These are phyloP conservation scores for Penicillium sp. DNA, from an alignment of 2,329 filamentous ascomycete genomes.

Conservation along the genomic window DNA sequence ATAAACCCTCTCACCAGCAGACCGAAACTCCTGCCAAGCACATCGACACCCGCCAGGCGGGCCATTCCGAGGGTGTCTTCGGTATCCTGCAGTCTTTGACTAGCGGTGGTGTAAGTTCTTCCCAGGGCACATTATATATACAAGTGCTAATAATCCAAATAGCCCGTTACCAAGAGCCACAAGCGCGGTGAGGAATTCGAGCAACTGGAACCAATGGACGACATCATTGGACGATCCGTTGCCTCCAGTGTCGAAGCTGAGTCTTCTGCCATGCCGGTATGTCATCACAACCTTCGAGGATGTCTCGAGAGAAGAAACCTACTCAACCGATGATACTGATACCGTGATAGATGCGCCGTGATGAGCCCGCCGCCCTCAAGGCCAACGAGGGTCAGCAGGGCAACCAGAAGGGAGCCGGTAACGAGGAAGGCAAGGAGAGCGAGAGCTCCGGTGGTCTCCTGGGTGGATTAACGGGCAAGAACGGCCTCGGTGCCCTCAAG, in stretches of 20 bases:
- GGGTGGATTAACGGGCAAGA: slow-evolving; percentile 9
- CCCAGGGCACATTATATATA: accelerated
- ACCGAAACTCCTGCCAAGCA: slow-evolving; percentile 2
- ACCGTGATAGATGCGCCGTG: background rate
- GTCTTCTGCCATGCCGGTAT: background rate
- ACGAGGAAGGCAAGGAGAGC: background rate
- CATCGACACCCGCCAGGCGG: background rate
- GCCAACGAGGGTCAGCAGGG: background rate
- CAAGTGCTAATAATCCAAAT: background rate
- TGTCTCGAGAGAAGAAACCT: background rate
- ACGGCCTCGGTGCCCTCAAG: slow-evolving; percentile 19
- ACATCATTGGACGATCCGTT: background rate
- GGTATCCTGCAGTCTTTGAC: slow-evolving; percentile 15
- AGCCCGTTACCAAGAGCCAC: slow-evolving; percentile 13
- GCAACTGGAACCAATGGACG: background rate
- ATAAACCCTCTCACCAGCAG: background rate
- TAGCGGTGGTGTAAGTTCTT: slow-evolving; percentile 13
- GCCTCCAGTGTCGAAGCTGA: background rate
- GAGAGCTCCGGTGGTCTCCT: background rate
- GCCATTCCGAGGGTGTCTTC: slow-evolving; percentile 5
- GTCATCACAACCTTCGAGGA: background rate
- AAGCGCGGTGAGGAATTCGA: slow-evolving; percentile 9
- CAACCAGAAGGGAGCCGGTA: background rate
- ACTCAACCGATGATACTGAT: background rate
- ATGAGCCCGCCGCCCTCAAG: background rate